Percentiles rank a stretch among this genome's conserved stretches.
These are phyloP conservation scores for Oldenlandia corymbosa DNA, from an alignment of 257 asterid species.

Conservation along the genomic window DNA sequence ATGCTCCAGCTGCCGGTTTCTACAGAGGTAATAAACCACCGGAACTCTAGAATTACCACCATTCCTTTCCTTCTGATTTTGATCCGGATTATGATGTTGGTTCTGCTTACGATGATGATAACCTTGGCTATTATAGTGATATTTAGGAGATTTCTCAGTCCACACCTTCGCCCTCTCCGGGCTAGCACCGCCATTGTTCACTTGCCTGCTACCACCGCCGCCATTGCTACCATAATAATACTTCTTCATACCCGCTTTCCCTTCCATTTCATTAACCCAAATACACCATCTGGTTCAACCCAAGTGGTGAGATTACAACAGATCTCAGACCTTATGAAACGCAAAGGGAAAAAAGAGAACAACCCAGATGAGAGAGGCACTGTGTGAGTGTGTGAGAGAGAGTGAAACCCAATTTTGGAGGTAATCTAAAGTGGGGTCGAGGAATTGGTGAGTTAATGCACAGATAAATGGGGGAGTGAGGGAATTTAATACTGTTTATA, in stretches of 20 bases:
- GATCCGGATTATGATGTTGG: background rate
- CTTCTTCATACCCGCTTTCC: conserved; percentile 54
- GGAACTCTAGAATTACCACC: conserved; percentile 42
- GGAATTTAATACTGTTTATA: background rate
- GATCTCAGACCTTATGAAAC: background rate
- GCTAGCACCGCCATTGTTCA: conserved; percentile 45
- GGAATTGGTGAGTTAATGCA: background rate
- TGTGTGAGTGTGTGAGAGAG: background rate
- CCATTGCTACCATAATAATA: conserved; percentile 3
- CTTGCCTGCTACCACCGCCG: background rate
- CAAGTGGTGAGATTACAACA: background rate
- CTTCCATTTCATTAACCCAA: conserved; percentile 34
- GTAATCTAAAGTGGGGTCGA: background rate
- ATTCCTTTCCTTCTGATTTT: conserved; percentile 19
- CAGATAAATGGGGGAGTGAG: background rate
- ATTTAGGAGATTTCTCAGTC: conserved; percentile 86
- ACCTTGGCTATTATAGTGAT: conserved; percentile 35
- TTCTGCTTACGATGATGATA: conserved; percentile 9
- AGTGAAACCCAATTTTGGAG: background rate
- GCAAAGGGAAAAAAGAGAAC: background rate
- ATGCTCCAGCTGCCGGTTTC: conserved; percentile 88
- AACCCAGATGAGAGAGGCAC: background rate
- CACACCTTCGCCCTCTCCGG: conserved; percentile 92
- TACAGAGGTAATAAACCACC: conserved; percentile 74
- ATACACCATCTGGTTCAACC: background rate